These are phyloP conservation scores for Solanum lignicaule DNA, from an alignment of 257 asterid genomes.

Conservation along the genomic window DNA sequence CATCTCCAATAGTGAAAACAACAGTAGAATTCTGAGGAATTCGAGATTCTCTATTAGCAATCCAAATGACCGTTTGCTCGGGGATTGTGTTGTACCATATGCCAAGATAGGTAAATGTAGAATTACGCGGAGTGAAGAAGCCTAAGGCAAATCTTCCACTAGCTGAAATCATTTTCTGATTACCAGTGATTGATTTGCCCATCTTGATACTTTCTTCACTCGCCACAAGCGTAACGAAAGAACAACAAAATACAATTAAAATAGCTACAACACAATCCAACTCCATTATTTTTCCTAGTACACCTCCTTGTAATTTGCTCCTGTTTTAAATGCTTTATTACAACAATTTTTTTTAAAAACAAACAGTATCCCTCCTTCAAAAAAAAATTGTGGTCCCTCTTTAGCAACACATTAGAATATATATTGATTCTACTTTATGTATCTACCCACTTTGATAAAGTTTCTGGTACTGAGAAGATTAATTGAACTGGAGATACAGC, in stretches of 20 bases:
- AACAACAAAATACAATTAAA: not conserved
- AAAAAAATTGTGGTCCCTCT: not conserved
- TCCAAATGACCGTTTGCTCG: not conserved
- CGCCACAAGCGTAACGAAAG: not conserved
- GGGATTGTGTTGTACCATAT: not conserved
- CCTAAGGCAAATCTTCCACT: slow-evolving; percentile 3
- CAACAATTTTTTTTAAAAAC: not conserved
- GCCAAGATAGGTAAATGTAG: not conserved
- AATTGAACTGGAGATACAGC: not conserved
- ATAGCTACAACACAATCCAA: not conserved
- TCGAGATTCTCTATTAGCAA: slow-evolving; percentile 2
- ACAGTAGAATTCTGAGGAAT: not conserved
- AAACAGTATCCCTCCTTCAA: not conserved
- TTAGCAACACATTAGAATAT: not conserved
- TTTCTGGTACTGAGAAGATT: not conserved
- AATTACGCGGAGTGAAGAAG: slow-evolving; percentile 3
- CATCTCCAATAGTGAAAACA: not conserved
- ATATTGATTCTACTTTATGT: not conserved
- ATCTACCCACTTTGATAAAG: not conserved
- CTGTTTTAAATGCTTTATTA: not conserved
- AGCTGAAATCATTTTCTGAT: slow-evolving; percentile 1
- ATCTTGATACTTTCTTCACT: not conserved
- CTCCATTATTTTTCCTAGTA: not conserved
- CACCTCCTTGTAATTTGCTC: not conserved
- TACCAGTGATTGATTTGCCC: not conserved